Percentiles rank a stretch among this genome's conserved stretches.
These are phyloP conservation scores for Jackrogersella multiformis DNA, from an alignment of 495 filamentous ascomycete species.

Conservation along the genomic window DNA sequence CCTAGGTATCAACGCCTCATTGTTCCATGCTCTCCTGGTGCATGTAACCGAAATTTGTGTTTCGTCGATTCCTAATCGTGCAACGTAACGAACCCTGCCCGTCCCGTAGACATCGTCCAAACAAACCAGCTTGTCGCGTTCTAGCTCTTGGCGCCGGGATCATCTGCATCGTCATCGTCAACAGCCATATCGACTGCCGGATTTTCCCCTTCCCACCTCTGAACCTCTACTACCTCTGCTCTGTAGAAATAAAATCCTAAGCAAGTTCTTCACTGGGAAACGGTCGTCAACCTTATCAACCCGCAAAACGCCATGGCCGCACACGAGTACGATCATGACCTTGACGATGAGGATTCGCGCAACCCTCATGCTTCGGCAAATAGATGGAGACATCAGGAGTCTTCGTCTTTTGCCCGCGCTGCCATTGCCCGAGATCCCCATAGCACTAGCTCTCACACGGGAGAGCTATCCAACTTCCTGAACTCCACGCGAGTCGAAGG, in stretches of 20 bases:
- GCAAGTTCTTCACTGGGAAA: neutral
- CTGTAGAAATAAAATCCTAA: neutral
- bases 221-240: neutral
- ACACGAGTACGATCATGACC: slow-evolving; percentile 43
- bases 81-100: slow-evolving; percentile 10
- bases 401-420: slow-evolving; percentile 55
- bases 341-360: slow-evolving; percentile 41
- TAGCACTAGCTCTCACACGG: slow-evolving; percentile 49
- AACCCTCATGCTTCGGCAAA: slow-evolving; percentile 60
- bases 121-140: slow-evolving; percentile 28
- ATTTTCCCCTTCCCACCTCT: neutral
- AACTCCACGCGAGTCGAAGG: slow-evolving; percentile 58
- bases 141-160: slow-evolving; percentile 11
- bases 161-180: slow-evolving; percentile 22
- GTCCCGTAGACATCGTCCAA: neutral
- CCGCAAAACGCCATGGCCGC: slow-evolving; percentile 39
- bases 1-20: slow-evolving; percentile 28
- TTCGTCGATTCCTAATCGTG: slow-evolving; percentile 5
- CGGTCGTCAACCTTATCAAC: neutral
- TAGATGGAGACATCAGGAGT: slow-evolving; percentile 64
- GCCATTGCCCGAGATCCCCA: slow-evolving; percentile 53
- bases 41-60: slow-evolving; percentile 36
- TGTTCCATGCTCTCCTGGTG: slow-evolving; percentile 20
- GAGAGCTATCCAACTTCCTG: slow-evolving; percentile 60
- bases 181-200: slow-evolving; percentile 16